These are phyloP conservation scores for Lonicera japonica DNA, from an alignment of 129 eudicot species.

Conservation along the genomic window DNA sequence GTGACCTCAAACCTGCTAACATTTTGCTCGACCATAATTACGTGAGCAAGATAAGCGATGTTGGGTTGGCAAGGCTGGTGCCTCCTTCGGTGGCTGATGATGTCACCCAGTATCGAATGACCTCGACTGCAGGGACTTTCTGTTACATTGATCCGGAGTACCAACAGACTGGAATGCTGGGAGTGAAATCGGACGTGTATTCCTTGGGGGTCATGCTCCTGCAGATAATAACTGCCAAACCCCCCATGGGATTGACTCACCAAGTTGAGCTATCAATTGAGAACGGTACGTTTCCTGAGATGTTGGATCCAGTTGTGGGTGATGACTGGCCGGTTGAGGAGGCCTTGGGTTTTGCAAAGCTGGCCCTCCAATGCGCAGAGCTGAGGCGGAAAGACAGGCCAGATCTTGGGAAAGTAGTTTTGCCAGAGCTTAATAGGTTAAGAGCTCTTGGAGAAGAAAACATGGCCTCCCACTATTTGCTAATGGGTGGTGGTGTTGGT, in stretches of 20 bases:
- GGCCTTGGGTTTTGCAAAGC: constrained; percentile 42
- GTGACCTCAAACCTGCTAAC: constrained; percentile 76
- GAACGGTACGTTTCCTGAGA: constrained; percentile 30
- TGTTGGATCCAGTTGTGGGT: constrained; percentile 45
- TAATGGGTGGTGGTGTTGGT: background rate
- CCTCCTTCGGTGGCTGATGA: constrained; percentile 52
- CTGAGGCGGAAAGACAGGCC: constrained; percentile 70
- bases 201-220: constrained; percentile 57
- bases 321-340: constrained; percentile 64
- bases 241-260: constrained; percentile 63
- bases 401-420: constrained; percentile 55
- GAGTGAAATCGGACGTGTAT: constrained; percentile 69
- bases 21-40: constrained; percentile 62
- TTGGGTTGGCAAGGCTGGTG: constrained; percentile 68
- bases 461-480: constrained; percentile 11
- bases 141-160: constrained; percentile 81
- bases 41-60: constrained; percentile 68
- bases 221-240: constrained; percentile 52
- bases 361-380: constrained; percentile 63
- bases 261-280: constrained; percentile 35
- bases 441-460: constrained; percentile 51
- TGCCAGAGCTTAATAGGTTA: constrained; percentile 50
- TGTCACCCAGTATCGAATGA: constrained; percentile 65
- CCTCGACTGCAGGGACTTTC: constrained; percentile 69
- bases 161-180: constrained; percentile 81